Conservation (phyloP, 441 rosid genomes). For the Omphalea diandra region DNA sequence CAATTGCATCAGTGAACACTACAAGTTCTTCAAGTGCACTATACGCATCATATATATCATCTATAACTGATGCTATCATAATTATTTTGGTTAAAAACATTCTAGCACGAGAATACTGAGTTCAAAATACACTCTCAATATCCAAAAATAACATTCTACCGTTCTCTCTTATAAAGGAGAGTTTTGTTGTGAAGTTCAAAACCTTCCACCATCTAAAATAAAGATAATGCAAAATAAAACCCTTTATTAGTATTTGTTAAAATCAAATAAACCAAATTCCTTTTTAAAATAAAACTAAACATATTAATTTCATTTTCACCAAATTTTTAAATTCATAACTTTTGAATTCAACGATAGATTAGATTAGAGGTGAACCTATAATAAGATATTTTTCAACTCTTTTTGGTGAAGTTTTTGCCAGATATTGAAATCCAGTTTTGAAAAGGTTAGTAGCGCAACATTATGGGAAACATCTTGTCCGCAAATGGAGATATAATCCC, state of each 20-base stretch:
- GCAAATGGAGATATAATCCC: constrained; percentile 26
- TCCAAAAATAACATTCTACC: constrained; percentile 30
- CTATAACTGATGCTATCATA: background rate
- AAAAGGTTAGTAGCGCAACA: constrained; percentile 25
- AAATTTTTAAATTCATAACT: background rate
- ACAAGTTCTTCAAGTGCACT: constrained; percentile 16
- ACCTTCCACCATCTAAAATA: constrained; percentile 31
- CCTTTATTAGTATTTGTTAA: no score
- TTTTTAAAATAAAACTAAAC: background rate
- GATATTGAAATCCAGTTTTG: constrained; percentile 38
- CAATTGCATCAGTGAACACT: background rate
- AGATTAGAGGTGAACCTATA: constrained; percentile 18
- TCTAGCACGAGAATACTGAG: constrained; percentile 8
- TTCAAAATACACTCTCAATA: constrained; percentile 24
- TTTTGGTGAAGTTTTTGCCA: constrained; percentile 26
- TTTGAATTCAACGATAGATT: no score
- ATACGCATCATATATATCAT: constrained; percentile 27
- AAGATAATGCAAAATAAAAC: no score
- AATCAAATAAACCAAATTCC: background rate
- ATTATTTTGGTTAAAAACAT: constrained; percentile 13
- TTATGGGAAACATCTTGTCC: constrained; percentile 14
- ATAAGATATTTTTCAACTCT: constrained; percentile 29
- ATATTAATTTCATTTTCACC: no score
- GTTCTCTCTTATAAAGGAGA: constrained; percentile 29
- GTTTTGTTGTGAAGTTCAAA: constrained; percentile 13